Evolutionary conservation across 805 yeast genomes (phyloP), one percentile per base, ranked within the genome.

Genomic region (Maudiozyma saulgeensis): DNA sequence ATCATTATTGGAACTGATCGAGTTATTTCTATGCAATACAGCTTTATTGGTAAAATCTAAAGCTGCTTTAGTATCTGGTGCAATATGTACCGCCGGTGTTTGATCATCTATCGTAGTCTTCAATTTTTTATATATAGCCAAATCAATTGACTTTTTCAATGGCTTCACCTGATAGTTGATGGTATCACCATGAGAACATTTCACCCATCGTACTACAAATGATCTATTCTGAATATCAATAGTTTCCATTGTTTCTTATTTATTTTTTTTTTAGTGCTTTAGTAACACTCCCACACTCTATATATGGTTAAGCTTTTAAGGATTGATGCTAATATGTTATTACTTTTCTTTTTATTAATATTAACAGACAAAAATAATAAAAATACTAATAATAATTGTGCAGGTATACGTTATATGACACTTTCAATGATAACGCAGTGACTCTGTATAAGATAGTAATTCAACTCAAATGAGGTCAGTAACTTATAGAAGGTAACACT

Each of bases 171-270:
- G 90, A 85, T 93, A 91, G 53, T 78, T 78, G 42, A 91, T 77
- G 18, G 73, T 64, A 31, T 82, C 76, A 51, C 80, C 77, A 39
- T 79, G 84, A 0, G 86, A 84, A 6, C 86, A 85, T 53, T 81
- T 78, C 48, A 90, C 81, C 98, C 98, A 93, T 58, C 91, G 87
- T 60, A 90, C 86, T 53, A 89, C 79, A 60, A 87, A 91, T 50
- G 93, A 84, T 65, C 87, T 85, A 45, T 95, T 82, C 58, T 90
- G 95, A 23, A 93, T 80, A 67, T 91, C 97, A 45, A 93, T 77
- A 2, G 89, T 82, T 67, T 91, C 98, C 96, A 89, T 87, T 9
- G n/a, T 28, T 28, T 28, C 7, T 28, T 28, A 21, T 21, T 21
- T 21, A 21, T 28, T 6, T 28, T 8, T 28, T 4, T 28, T 9